A percentile compares a stretch with the other conserved stretches of the same genome.
Evolutionary conservation across 108 stramenopile species (phyloP).

Genomic region (Schizochytrium sp.): DNA sequence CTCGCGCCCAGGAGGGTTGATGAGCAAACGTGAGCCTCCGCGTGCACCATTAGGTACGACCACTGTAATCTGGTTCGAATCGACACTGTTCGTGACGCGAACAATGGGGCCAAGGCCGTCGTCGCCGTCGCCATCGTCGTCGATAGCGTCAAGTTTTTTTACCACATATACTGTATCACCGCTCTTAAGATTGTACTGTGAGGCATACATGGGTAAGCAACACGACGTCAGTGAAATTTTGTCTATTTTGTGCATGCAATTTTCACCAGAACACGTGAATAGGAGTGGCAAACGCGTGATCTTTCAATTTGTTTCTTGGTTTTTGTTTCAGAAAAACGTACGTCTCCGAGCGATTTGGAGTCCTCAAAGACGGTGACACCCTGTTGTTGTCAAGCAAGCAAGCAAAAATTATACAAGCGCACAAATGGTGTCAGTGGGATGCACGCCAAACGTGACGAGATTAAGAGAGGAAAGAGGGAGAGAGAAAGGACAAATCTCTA

Average conservation of each 20-base stretch:
- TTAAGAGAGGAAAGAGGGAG: not conserved
- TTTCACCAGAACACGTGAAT: too few species aligned
- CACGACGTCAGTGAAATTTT: too few species aligned
- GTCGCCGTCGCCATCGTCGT: not conserved
- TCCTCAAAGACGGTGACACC: not conserved
- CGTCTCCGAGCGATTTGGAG: not conserved
- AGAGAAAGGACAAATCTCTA: not conserved
- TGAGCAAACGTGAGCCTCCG: not conserved
- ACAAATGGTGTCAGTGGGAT: too few species aligned
- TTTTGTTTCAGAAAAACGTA: not conserved
- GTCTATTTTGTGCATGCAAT: too few species aligned
- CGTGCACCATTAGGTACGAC: not conserved
- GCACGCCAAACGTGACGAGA: not conserved
- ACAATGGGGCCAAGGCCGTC: not conserved
- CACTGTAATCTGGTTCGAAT: not conserved
- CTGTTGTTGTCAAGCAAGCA: not conserved
- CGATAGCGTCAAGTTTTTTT: not conserved
- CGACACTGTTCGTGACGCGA: not conserved
- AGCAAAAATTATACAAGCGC: too few species aligned
- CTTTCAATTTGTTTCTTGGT: too few species aligned
- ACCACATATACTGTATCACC: not conserved
- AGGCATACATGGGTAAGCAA: not conserved
- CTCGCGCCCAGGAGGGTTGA: constrained; percentile 9
- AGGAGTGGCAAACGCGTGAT: too few species aligned
- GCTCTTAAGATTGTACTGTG: not conserved